Evolutionary conservation across 1,139 yeast genomes (phyloP), one percentile per base, ranked within the genome.

Genomic region (Cylindricascospora bacillispora): DNA sequence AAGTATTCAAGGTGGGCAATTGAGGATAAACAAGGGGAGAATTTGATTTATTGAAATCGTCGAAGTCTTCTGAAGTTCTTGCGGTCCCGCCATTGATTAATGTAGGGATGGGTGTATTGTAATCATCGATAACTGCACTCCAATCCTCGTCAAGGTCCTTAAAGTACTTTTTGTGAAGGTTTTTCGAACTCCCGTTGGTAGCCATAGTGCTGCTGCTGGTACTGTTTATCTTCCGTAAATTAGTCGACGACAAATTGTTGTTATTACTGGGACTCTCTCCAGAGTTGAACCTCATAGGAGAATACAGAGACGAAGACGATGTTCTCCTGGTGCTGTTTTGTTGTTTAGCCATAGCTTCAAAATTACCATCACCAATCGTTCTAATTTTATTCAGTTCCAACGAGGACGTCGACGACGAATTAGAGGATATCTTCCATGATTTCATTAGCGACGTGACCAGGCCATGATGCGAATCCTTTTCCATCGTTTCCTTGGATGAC

Each of bases 141-240:
- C 95, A 85, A 53, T 83, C 95, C 45, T 80, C 93, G 49, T 83
- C 95, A 29, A 74, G 54, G 47, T 81, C 93, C 13, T 68, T 58
- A 41, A 71, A 73, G 33, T 52, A 57, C 22, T 41, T 47, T 39
- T 16, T 52, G 46, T 11, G 49, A 36, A 5, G 36, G 20, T 11
- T 34, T 23, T 22, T 27, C 9, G 30, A 24, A 22, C 23, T 30
- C 11, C 36, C 34, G 22, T 33, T 28, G 17, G 30, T 31, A 13
- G 31, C 28, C 14, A 29, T 35, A 14, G 32, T 37, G 12, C 33
- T 36, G 12, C 30, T 35, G 22, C 39, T 40, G 19, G 38, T 33
- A 15, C 34, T 31, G 21, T 18, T 18, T 10, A 7, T 18, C 10
- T 18, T 18, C 7, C 21, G 9, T 6, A 21, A 12, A 6, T 22